Evolutionary conservation across 2,329 filamentous ascomycete genomes (phyloP), one percentile per base, ranked within the genome.

Genomic region (Chaetomiaceae sp.): DNA sequence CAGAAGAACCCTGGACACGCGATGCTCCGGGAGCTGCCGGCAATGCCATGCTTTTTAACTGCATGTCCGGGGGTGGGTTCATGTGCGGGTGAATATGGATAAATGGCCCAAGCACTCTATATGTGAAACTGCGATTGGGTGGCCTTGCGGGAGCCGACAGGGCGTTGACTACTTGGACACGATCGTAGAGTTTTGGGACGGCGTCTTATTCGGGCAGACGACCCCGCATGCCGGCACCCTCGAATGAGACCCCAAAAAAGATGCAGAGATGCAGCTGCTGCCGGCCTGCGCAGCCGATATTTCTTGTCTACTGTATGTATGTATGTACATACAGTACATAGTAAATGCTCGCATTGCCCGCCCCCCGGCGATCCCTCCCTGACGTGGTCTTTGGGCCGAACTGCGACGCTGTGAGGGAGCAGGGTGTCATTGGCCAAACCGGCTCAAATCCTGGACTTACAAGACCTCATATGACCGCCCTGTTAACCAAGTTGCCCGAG

Each of bases 11-110:
- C 25, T 27, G 25, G 25, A 27, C 25, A 27, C 25, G 9, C 25
- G 5, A 27, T 27, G 25, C 25, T 27, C 25, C 25, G 25, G 25
- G 25, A 27, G 25, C 5, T 27, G 25, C 25, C 25, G 25, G 9
- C 41, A 13, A 25, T 25, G 18, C 9, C 2, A 16, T 47, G 30
- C 13, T 18, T 18, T 18, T 18, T 37, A n/a, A 45, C 13, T 48
- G 38, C 23, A 34, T 20, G 21, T 23, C 32, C 40, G 18, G 30
- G 41, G 14, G 20, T 25, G 40, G 18, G 40, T 38, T 52, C 45
- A 25, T 57, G 23, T 45, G 44, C 46, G 56, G 53, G 30, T 52
- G 45, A 54, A 56, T 58, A 41, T 56, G 54, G 54, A 53, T 55
- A 56, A 56, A 56, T 53, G 36, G 45, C 20, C n/a, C 9, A 21